Evolutionary conservation across 2,329 filamentous ascomycete species (phyloP).

Genomic region (Hansfordia pulvinata): DNA sequence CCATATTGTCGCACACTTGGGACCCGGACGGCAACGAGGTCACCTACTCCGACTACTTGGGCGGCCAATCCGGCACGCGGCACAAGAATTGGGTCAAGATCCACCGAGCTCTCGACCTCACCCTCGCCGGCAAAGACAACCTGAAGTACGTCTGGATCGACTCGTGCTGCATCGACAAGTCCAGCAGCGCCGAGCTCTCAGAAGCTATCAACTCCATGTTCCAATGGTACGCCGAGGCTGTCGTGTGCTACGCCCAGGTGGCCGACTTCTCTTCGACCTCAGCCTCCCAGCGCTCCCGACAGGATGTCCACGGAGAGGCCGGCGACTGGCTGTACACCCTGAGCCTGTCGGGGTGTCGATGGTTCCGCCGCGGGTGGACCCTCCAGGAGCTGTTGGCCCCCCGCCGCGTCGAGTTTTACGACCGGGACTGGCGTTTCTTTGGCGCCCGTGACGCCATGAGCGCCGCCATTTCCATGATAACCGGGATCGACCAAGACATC

Average conservation of each 20-base stretch:
- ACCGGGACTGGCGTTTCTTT: slow-evolving; percentile 4
- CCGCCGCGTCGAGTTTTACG: slow-evolving; percentile 5
- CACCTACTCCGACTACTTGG: slow-evolving; percentile 11
- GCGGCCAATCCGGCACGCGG: slow-evolving; percentile 1
- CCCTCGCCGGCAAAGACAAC: slow-evolving; percentile 1
- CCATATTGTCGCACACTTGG: slow-evolving; percentile 1
- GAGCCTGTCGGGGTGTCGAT: not conserved
- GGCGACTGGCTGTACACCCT: slow-evolving; percentile 14
- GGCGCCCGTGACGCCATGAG: slow-evolving; percentile 2
- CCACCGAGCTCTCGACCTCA: slow-evolving; percentile 3
- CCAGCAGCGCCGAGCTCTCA: slow-evolving; percentile 7
- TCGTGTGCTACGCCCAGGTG: slow-evolving; percentile 9
- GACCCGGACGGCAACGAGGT: slow-evolving; percentile 15
- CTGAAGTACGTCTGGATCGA: slow-evolving; percentile 11
- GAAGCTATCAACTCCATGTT: slow-evolving; percentile 11
- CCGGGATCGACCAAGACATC: slow-evolving; percentile 3
- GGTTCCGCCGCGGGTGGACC: slow-evolving; percentile 9
- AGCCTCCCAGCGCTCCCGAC: too few species aligned
- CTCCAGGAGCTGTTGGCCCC: slow-evolving; percentile 11
- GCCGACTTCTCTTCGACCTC: too few species aligned
- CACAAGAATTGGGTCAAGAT: slow-evolving; percentile 7
- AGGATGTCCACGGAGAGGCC: slow-evolving; percentile 5
- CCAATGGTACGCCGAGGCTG: slow-evolving; percentile 6
- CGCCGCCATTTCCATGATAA: slow-evolving; percentile 4
- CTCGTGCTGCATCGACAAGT: slow-evolving; percentile 13